Evolutionary conservation across 177 flowering plant genomes (phyloP).

Genomic region (Tripterygium wilfordii): DNA sequence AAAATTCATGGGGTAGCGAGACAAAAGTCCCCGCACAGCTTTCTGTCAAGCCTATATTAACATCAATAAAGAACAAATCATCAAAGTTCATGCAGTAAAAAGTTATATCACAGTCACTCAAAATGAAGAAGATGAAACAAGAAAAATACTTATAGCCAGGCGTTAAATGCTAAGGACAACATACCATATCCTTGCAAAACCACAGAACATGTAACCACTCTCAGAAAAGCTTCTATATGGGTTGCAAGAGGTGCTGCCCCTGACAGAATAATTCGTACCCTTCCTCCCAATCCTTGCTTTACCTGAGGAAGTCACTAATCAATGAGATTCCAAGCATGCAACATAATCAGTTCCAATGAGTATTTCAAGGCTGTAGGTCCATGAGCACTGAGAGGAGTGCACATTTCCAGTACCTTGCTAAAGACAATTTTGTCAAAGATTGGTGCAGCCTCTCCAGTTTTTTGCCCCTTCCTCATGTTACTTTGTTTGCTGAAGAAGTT

Average conservation of each 20-base stretch:
- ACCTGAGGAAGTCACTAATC: constrained; percentile 38
- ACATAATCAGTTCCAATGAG: too few species aligned
- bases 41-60: constrained; percentile 76
- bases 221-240: constrained; percentile 74
- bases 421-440: constrained; percentile 73
- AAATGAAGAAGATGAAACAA: neutral
- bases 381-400: neutral
- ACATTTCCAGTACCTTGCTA: constrained; percentile 49
- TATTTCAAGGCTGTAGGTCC: neutral
- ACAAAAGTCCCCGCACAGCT: constrained; percentile 88
- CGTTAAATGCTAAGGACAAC: constrained; percentile 7
- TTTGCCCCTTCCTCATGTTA: constrained; percentile 62
- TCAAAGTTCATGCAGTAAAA: neutral
- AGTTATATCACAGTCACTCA: neutral
- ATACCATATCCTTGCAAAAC: constrained; percentile 99
- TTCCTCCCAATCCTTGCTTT: constrained; percentile 91
- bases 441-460: constrained; percentile 70
- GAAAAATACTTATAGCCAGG: too few species aligned
- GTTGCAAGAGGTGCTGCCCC: constrained; percentile 95
- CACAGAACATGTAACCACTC: constrained; percentile 87
- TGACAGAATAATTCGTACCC: constrained; percentile 81
- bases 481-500: constrained; percentile 53
- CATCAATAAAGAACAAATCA: constrained; percentile 2
- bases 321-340: neutral
- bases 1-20: constrained; percentile 61